A percentile compares a stretch with the other conserved stretches of the same genome.
Conservation (phyloP, 768 basidiomycete species). For the Boletus vinaceobasis region DNA sequence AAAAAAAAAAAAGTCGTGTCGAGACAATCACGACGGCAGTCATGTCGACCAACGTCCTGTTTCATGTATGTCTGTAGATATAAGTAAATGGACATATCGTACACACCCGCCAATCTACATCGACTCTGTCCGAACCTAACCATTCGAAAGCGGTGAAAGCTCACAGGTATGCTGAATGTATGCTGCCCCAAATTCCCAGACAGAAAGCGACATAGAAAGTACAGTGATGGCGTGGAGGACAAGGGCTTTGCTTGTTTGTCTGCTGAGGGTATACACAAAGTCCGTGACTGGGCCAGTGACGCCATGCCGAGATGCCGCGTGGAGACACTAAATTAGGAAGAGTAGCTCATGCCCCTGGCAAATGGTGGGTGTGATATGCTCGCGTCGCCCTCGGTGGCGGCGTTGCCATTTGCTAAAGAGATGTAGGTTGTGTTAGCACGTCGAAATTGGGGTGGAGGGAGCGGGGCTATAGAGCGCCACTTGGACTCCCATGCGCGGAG, state of each 20-base stretch:
- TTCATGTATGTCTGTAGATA: not conserved
- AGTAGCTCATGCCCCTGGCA: constrained; percentile 27
- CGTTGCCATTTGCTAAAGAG: not conserved
- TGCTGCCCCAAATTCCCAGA: not conserved
- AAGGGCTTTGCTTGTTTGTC: not conserved
- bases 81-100: not conserved
- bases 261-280: constrained; percentile 9
- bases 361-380: constrained; percentile 9
- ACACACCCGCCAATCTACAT: not conserved
- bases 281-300: not conserved
- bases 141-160: not conserved
- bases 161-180: constrained; percentile 3
- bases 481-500: constrained; percentile 55
- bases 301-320: not conserved
- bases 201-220: constrained; percentile 1
- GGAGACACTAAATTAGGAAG: constrained; percentile 5
- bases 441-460: constrained; percentile 22
- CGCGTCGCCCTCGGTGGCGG: not conserved
- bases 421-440: constrained; percentile 30
- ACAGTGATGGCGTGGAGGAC: no score
- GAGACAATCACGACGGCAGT: no score
- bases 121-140: not conserved
- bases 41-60: not conserved
- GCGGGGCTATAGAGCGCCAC: constrained; percentile 23
- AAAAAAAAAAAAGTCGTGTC: no score